A percentile compares a stretch with the other conserved stretches of the same genome.
These are phyloP conservation scores for Kodamaea sagamina DNA, from an alignment of 805 yeast genomes.

Conservation along the genomic window DNA sequence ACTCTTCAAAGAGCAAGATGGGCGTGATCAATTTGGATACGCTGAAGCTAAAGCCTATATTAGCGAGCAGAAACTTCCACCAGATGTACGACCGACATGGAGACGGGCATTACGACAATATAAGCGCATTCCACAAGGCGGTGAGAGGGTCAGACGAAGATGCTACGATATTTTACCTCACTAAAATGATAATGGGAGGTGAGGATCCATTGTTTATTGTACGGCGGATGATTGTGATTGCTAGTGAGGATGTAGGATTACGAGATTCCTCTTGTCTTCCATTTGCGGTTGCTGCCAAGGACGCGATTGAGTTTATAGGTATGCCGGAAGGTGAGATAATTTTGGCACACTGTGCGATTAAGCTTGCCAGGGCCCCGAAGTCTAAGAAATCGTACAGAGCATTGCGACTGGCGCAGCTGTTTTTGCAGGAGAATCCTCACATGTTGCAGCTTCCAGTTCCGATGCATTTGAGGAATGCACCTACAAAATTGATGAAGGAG, in stretches of 20 bases:
- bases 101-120: slow-evolving; percentile 91
- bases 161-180: slow-evolving; percentile 86
- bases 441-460: slow-evolving; percentile 69
- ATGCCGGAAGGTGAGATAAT: slow-evolving; percentile 92
- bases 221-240: slow-evolving; percentile 89
- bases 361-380: slow-evolving; percentile 81
- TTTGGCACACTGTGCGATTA: slow-evolving; percentile 90
- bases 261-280: slow-evolving; percentile 83
- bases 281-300: slow-evolving; percentile 81
- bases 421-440: slow-evolving; percentile 58
- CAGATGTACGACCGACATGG: slow-evolving; percentile 82
- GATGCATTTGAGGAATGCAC: slow-evolving; percentile 88
- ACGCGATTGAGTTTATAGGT: slow-evolving; percentile 87
- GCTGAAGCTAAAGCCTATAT: slow-evolving; percentile 42
- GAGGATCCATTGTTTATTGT: slow-evolving; percentile 91
- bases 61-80: slow-evolving; percentile 45
- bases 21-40: slow-evolving; percentile 44
- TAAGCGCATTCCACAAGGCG: slow-evolving; percentile 93
- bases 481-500: slow-evolving; percentile 87
- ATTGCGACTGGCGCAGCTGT: slow-evolving; percentile 63
- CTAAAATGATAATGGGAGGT: slow-evolving; percentile 88
- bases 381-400: slow-evolving; percentile 86
- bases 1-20: slow-evolving; percentile 14
- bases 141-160: slow-evolving; percentile 87
- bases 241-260: slow-evolving; percentile 91